Conservation (phyloP, 495 filamentous ascomycete species). For the Hypoxylon lienhwacheense region DNA sequence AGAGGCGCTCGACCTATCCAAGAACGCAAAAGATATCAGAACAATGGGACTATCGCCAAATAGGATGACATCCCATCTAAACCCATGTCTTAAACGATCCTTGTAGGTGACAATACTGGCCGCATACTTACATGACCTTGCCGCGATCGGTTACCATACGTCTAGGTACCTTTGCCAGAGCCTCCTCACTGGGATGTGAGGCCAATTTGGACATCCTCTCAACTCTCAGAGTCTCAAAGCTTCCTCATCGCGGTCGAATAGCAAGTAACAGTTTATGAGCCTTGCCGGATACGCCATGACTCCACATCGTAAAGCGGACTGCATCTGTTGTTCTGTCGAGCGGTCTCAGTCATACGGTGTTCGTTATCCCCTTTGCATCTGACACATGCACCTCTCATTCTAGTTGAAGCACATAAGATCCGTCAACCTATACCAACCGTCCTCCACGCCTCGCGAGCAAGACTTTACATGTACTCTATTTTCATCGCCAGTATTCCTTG, state of each 20-base stretch:
- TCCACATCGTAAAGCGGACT: slow-evolving; percentile 20
- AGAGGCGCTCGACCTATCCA: slow-evolving; percentile 37
- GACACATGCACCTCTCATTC: slow-evolving; percentile 33
- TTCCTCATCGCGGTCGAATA: slow-evolving; percentile 22
- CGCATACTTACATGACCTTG: slow-evolving; percentile 33
- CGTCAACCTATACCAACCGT: slow-evolving; percentile 27
- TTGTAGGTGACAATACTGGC: slow-evolving; percentile 35
- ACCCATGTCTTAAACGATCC: slow-evolving; percentile 36
- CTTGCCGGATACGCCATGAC: slow-evolving; percentile 30
- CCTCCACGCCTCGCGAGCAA: slow-evolving; percentile 22
- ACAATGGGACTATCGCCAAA: slow-evolving; percentile 30
- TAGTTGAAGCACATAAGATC: slow-evolving; percentile 25
- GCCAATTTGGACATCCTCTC: slow-evolving; percentile 27
- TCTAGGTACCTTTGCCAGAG: slow-evolving; percentile 31
- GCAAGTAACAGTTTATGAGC: slow-evolving; percentile 30
- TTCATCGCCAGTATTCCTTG: slow-evolving; percentile 8
- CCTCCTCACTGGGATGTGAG: slow-evolving; percentile 30
- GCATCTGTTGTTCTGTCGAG: slow-evolving; percentile 13
- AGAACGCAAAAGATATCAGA: slow-evolving; percentile 22
- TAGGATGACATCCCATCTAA: slow-evolving; percentile 34
- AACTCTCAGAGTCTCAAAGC: slow-evolving; percentile 16
- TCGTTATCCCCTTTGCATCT: slow-evolving; percentile 29
- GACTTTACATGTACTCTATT: slow-evolving; percentile 9
- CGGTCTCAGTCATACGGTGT: slow-evolving; percentile 28
- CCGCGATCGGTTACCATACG: slow-evolving; percentile 33